phyloP scores from a whole-genome alignment of 2,329 filamentous ascomycete genomes.

The Proliferodiscus dingleyae region DNA sequence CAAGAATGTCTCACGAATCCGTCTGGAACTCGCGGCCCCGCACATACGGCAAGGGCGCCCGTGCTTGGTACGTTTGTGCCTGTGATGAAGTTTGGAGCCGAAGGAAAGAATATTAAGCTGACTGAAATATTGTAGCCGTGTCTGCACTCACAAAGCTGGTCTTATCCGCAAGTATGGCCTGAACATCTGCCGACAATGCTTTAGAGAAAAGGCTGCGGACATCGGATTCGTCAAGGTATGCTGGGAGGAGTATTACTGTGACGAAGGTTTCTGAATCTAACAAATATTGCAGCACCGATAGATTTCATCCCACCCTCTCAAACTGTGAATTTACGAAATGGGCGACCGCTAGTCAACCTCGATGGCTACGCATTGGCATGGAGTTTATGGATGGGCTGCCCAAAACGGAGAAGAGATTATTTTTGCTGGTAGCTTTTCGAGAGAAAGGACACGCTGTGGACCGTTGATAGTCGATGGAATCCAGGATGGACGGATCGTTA shows the following conservation, averaged over 20 bases:
- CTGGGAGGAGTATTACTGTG: not conserved
- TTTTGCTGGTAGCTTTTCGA: not conserved
- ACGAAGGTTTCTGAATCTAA: constrained; percentile 4
- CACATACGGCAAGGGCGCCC: constrained; percentile 94
- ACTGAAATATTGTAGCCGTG: constrained; percentile 50
- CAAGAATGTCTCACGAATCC: constrained; percentile 83
- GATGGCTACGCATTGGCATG: constrained; percentile 6
- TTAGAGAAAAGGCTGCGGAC: constrained; percentile 68
- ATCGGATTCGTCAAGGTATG: constrained; percentile 69
- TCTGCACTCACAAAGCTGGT: constrained; percentile 95
- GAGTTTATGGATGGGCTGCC: constrained; percentile 9
- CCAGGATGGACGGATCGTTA: constrained; percentile 3
- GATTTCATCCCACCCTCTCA: constrained; percentile 11
- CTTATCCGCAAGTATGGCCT: constrained; percentile 99
- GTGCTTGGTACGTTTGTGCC: constrained; percentile 69
- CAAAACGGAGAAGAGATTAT: not conserved
- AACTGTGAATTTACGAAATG: constrained; percentile 16
- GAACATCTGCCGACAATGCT: constrained; percentile 79
- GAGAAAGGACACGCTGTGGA: constrained; percentile 8
- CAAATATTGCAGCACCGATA: constrained; percentile 24
- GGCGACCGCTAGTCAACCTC: constrained; percentile 10
- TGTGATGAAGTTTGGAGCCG: not conserved
- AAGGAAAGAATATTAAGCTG: not conserved
- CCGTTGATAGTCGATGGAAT: constrained; percentile 1
- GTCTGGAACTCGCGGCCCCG: constrained; percentile 99